Evolutionary conservation across 345 rosid genomes (phyloP).

Genomic region (Murraya paniculata): DNA sequence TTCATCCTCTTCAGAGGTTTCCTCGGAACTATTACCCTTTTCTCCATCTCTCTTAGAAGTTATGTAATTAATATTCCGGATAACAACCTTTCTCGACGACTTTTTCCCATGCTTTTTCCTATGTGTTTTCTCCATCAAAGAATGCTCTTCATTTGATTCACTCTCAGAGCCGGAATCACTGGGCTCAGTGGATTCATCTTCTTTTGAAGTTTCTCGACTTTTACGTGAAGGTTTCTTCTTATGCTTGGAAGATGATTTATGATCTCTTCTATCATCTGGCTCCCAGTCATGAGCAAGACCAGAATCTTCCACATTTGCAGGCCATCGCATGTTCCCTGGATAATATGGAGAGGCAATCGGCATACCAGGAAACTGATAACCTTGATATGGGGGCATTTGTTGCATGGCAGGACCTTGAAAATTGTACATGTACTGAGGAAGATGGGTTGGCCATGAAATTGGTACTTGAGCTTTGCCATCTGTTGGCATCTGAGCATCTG

Average conservation of each 20-base stretch:
- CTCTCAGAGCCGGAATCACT: slow-evolving; percentile 47
- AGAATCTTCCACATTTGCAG: slow-evolving; percentile 59
- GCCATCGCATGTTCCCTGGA: slow-evolving; percentile 78
- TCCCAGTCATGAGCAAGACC: slow-evolving; percentile 36
- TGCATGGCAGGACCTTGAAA: slow-evolving; percentile 66
- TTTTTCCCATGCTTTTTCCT: slow-evolving; percentile 65
- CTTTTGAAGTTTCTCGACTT: slow-evolving; percentile 38
- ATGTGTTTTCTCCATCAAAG: slow-evolving; percentile 27
- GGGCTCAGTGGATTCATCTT: slow-evolving; percentile 52
- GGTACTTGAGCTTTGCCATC: slow-evolving; percentile 56
- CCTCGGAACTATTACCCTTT: slow-evolving; percentile 49
- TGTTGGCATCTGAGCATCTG: slow-evolving; percentile 36
- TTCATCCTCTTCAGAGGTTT: slow-evolving; percentile 59
- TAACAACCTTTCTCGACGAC: slow-evolving; percentile 83
- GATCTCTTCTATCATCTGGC: slow-evolving; percentile 34
- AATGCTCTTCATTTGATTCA: slow-evolving; percentile 34
- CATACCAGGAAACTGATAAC: slow-evolving; percentile 76
- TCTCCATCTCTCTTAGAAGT: slow-evolving; percentile 77
- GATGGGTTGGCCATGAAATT: slow-evolving; percentile 73
- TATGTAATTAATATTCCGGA: slow-evolving; percentile 92
- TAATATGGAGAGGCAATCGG: slow-evolving; percentile 68
- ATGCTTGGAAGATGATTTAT: slow-evolving; percentile 55
- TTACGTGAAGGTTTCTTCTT: slow-evolving; percentile 53
- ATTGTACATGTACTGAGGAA: slow-evolving; percentile 73
- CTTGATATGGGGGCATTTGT: slow-evolving; percentile 61